These are phyloP conservation scores for Boletellus dicymbophilus DNA, from an alignment of 1,284 basidiomycete genomes.

Conservation along the genomic window DNA sequence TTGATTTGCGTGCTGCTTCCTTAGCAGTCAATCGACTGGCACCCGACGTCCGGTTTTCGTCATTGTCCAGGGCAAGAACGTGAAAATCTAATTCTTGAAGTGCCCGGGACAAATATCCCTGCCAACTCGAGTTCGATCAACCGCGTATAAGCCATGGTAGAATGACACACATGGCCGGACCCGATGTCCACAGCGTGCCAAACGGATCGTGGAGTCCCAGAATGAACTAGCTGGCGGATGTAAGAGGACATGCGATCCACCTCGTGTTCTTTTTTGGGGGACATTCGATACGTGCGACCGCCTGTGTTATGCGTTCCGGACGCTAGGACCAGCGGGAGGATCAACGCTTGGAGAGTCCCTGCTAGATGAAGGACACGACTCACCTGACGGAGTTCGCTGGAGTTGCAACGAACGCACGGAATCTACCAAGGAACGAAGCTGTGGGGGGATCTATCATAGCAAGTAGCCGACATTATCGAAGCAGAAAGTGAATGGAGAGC, in stretches of 20 bases:
- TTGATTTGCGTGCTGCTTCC: conserved; percentile 19
- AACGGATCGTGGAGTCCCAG: conserved; percentile 16
- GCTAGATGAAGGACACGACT: background rate
- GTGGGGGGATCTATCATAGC: conserved; percentile 32
- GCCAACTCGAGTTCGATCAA: conserved; percentile 2
- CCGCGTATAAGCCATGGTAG: background rate
- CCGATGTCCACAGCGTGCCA: conserved; percentile 51
- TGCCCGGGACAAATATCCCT: conserved; percentile 53
- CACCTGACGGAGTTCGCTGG: conserved; percentile 22
- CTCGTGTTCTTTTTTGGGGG: conserved; percentile 58
- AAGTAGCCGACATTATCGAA: background rate
- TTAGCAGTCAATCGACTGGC: conserved; percentile 38
- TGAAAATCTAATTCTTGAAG: conserved; percentile 39
- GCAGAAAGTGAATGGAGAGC: background rate
- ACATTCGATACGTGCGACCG: conserved; percentile 42
- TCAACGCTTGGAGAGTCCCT: background rate
- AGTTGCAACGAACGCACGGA: conserved; percentile 29
- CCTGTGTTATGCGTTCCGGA: conserved; percentile 7
- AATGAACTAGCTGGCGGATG: conserved; percentile 30
- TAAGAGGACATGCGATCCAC: conserved; percentile 47
- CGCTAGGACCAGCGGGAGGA: conserved; percentile 5
- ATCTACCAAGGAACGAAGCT: conserved; percentile 26
- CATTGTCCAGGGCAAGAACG: conserved; percentile 54
- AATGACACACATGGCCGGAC: conserved; percentile 49
- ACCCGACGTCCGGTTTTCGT: conserved; percentile 44